Base-by-base conservation (phyloP, 208 protist genomes). In the Giardia muris region DNA sequence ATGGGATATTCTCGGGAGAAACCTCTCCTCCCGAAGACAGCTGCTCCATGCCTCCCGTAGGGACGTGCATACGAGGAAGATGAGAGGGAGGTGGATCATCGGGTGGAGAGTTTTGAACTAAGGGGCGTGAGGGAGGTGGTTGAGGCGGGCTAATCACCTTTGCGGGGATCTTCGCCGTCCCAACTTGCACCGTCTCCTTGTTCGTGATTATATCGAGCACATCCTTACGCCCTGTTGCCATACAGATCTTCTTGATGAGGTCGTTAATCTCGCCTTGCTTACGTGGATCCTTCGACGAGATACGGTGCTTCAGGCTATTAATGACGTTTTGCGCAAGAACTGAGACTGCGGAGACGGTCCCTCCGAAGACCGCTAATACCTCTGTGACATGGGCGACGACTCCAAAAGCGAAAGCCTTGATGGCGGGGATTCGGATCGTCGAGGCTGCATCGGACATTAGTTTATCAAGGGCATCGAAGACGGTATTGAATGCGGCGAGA, bases 231-330 rank as follows among this genome's bases (percentile, higher is more conserved):
- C 57, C 57, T 76, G 30, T 30, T 10, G 57, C 10, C 10, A 76
- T 76, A 76, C 57, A 76, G 57, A 76, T 30, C 57, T 76, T 76
- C 57, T 76, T 76, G 57, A 76, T 76, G 57, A 76, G 57, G 57
- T 76, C 57, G 19, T 39, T 76, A 76, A 76, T 10, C 57, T 76
- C 57, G 10, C 19, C 57, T 76, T 76, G 57, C 30, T 76, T 76
- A 10, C 57, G 10, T 39, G 57, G 19, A 30, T 76, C 57, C 30
- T 76, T 76, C 10, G 57, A 10, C 30, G 19, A 10, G 30, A 76
- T 39, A 39, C 57, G 10, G 57, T 10, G 19, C 57, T 76, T 76
- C 30, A 76, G 30, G 30, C 30, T 76, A 30, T 39, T 30, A 30
- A 76, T 10, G 10, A 76, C 10, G 57, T 76, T 76, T 39, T 39